phyloP scores from a whole-genome alignment of 306 rosid genomes.

The Prunus dulcis region DNA sequence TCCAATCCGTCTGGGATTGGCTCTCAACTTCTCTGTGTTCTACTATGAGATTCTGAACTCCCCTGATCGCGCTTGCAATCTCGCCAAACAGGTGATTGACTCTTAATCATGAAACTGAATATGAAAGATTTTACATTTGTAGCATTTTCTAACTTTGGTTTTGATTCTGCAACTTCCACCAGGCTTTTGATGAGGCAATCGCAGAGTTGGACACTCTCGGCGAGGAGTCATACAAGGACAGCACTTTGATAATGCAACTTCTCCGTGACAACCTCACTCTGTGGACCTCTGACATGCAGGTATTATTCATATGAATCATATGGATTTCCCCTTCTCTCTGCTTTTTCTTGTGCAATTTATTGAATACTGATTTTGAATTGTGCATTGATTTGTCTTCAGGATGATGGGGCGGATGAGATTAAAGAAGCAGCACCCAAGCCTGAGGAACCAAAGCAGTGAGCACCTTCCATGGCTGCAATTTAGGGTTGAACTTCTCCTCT shows the following conservation, averaged over 20 bases:
- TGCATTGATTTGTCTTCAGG: conserved; percentile 41
- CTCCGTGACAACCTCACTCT: conserved; percentile 99
- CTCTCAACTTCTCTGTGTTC: conserved; percentile 92
- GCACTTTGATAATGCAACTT: conserved; percentile 99
- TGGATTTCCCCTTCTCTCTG: background rate
- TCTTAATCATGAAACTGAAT: background rate
- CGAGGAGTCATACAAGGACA: conserved; percentile 97
- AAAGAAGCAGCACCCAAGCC: conserved; percentile 77
- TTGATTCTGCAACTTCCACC: background rate
- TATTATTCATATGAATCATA: conserved; percentile 11
- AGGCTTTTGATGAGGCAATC: conserved; percentile 99
- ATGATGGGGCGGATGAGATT: conserved; percentile 94
- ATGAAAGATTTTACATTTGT: background rate
- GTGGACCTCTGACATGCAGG: conserved; percentile 99
- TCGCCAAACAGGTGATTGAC: conserved; percentile 82
- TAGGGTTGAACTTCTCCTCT: conserved; percentile 69
- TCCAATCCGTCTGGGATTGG: conserved; percentile 97
- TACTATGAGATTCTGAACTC: conserved; percentile 97
- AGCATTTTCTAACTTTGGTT: background rate
- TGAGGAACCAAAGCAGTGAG: conserved; percentile 66
- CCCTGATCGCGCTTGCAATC: conserved; percentile 98
- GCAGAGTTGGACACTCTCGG: conserved; percentile 98
- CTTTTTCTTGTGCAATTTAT: background rate
- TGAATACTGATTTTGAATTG: background rate
- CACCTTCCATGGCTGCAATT: conserved; percentile 26